These are phyloP conservation scores for Ceratocystis ficicola DNA, from an alignment of 2,329 filamentous ascomycete species.

Conservation along the genomic window DNA sequence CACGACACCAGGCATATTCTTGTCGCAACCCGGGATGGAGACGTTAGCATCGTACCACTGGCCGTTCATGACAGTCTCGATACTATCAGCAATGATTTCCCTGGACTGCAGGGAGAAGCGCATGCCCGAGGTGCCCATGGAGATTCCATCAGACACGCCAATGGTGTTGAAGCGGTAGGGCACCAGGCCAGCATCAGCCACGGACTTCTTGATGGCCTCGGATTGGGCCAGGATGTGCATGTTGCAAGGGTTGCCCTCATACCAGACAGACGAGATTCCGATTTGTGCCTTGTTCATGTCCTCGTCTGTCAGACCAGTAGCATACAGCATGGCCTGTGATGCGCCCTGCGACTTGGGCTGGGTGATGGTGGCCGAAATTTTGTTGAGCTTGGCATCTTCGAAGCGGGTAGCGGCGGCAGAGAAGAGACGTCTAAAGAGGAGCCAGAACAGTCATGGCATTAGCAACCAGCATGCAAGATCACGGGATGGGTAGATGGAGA, in stretches of 20 bases:
- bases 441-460: conserved; percentile 11
- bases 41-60: conserved; percentile 99
- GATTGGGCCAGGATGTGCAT: conserved; percentile 95
- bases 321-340: conserved; percentile 98
- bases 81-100: conserved; percentile 94
- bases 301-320: conserved; percentile 70
- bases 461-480: conserved; percentile 13
- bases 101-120: conserved; percentile 86
- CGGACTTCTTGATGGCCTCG: conserved; percentile 53
- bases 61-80: conserved; percentile 97
- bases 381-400: conserved; percentile 54
- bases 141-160: conserved; percentile 93
- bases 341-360: conserved; percentile 97
- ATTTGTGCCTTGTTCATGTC: conserved; percentile 96
- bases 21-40: conserved; percentile 94
- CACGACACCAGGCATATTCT: conserved; percentile 93
- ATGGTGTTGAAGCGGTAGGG: conserved; percentile 99
- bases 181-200: conserved; percentile 60
- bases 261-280: conserved; percentile 97
- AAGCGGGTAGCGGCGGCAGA: conserved; percentile 39
- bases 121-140: conserved; percentile 97
- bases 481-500: background rate
- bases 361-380: conserved; percentile 71
- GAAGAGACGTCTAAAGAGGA: conserved; percentile 35
- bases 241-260: conserved; percentile 95